Percentiles rank a stretch among this genome's conserved stretches.
These are phyloP conservation scores for Candida broadrunensis DNA, from an alignment of 805 yeast species.

Conservation along the genomic window DNA sequence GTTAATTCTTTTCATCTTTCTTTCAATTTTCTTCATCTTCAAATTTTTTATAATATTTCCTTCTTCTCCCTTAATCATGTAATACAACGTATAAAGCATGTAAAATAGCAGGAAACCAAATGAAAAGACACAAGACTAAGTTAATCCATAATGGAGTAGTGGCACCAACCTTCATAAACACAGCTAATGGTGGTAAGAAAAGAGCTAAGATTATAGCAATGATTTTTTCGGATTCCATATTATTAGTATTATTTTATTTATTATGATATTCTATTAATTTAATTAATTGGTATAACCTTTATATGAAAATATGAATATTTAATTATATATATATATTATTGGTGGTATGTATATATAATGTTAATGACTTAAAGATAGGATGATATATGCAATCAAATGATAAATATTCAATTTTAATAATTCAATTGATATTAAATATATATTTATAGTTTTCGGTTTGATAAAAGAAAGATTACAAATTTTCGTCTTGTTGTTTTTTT, in stretches of 20 bases:
- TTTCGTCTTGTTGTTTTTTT: too few relatives aligned
- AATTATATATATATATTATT: background rate
- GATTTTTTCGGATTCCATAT: slow-evolving; percentile 42
- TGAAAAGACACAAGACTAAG: slow-evolving; percentile 56
- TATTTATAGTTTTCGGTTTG: too few relatives aligned
- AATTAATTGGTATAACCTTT: background rate
- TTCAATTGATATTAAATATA: too few relatives aligned
- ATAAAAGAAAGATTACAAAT: too few relatives aligned
- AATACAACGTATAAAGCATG: slow-evolving; percentile 68
- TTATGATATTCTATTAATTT: background rate
- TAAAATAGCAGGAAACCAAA: slow-evolving; percentile 78
- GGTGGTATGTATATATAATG: too few relatives aligned
- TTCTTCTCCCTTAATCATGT: slow-evolving; percentile 22
- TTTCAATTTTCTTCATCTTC: too few relatives aligned
- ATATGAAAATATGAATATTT: background rate
- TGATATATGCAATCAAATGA: too few relatives aligned
- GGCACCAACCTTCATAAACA: slow-evolving; percentile 65
- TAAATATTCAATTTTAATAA: too few relatives aligned
- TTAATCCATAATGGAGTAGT: slow-evolving; percentile 65
- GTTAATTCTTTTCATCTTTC: too few relatives aligned
- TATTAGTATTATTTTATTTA: too few relatives aligned
- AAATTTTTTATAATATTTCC: too few relatives aligned
- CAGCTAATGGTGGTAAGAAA: slow-evolving; percentile 74
- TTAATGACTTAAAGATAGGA: too few relatives aligned
- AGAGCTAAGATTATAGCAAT: slow-evolving; percentile 47